phyloP scores from a whole-genome alignment of 768 basidiomycete genomes.

The Macrolepiota fuliginosa region DNA sequence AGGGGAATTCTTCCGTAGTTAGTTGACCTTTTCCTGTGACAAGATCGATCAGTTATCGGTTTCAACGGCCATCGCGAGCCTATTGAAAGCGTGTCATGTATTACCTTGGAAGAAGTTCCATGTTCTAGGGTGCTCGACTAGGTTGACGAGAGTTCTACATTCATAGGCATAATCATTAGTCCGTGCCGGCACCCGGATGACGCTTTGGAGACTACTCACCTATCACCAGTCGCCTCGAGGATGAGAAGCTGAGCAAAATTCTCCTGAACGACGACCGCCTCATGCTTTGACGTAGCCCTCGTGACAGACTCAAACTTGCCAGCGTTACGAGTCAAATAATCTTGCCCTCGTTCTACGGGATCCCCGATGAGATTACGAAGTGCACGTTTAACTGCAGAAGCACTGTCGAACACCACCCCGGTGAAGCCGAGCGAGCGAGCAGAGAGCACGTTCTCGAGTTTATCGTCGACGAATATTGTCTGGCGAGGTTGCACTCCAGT shows the following conservation, averaged over 20 bases:
- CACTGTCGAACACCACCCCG: conserved; percentile 50
- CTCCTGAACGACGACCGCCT: conserved; percentile 39
- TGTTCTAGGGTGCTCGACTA: conserved; percentile 37
- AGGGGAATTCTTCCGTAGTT: conserved; percentile 49
- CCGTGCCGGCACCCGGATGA: background rate
- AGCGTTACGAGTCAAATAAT: conserved; percentile 39
- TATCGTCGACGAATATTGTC: conserved; percentile 60
- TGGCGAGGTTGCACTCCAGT: conserved; percentile 42
- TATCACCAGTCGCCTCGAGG: conserved; percentile 46
- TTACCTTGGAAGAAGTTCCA: conserved; percentile 60
- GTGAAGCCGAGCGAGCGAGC: conserved; percentile 56
- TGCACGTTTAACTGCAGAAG: conserved; percentile 36
- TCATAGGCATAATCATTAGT: background rate
- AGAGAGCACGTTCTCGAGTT: conserved; percentile 54
- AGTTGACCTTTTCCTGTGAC: conserved; percentile 33
- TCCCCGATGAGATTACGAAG: conserved; percentile 48
- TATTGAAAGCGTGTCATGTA: background rate
- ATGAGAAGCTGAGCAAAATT: conserved; percentile 62
- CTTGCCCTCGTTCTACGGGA: conserved; percentile 39
- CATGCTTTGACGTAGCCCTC: conserved; percentile 23
- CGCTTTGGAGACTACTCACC: conserved; percentile 23
- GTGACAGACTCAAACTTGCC: conserved; percentile 44
- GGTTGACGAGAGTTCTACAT: conserved; percentile 40
- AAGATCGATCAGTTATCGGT: conserved; percentile 9
- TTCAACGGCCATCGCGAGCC: background rate